A percentile compares a stretch with the other conserved stretches of the same genome.
phyloP scores from a whole-genome alignment of 495 filamentous ascomycete species.

The Talaromyces nanjingensis region DNA sequence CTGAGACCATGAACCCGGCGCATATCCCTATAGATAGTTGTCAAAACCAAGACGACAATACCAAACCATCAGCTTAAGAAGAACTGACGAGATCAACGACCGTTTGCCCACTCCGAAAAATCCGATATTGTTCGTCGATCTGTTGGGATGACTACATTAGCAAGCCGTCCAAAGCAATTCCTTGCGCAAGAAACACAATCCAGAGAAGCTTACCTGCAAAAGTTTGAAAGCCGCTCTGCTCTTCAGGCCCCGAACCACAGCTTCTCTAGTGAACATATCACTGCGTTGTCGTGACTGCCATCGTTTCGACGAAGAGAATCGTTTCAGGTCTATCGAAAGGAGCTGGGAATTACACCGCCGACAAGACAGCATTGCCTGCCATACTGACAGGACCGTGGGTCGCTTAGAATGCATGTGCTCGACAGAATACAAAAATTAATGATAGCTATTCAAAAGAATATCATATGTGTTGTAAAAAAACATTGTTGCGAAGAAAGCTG shows the following conservation, averaged over 20 bases:
- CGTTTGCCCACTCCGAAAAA: conserved; percentile 74
- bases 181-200: not conserved
- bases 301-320: conserved; percentile 60
- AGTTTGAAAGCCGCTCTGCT: conserved; percentile 92
- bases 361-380: not conserved
- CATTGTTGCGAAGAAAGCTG: not conserved
- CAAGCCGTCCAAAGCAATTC: not conserved
- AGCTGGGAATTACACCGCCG: not conserved
- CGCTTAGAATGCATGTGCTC: not conserved
- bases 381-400: not conserved
- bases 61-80: not conserved
- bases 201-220: conserved; percentile 49
- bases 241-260: conserved; percentile 69
- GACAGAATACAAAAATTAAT: not conserved
- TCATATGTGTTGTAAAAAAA: not conserved
- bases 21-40: conserved; percentile 62
- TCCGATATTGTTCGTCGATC: conserved; percentile 71
- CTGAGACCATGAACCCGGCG: conserved; percentile 92
- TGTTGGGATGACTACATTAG: conserved; percentile 20
- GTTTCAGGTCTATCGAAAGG: conserved; percentile 1
- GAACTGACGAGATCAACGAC: conserved; percentile 72
- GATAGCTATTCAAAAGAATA: not conserved
- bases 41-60: not conserved
- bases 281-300: conserved; percentile 73
- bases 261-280: conserved; percentile 64